Conservation (phyloP, 192 early-diverging fungal genomes). For the Kickxella alabastrina region DNA sequence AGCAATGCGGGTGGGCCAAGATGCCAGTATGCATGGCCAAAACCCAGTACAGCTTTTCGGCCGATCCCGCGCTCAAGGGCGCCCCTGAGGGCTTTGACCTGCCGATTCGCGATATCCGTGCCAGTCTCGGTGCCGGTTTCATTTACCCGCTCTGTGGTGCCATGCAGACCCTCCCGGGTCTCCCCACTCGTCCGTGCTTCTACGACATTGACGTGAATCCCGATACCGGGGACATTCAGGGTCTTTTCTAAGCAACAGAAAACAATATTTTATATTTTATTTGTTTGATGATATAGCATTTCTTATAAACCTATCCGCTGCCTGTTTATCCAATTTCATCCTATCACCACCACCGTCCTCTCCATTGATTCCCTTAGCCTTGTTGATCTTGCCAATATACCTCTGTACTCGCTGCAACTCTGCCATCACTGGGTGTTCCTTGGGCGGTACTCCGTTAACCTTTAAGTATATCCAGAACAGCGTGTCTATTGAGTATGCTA, state of each 20-base stretch:
- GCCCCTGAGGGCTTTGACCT: constrained; percentile 90
- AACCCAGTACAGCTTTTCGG: constrained; percentile 91
- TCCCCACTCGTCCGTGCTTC: constrained; percentile 94
- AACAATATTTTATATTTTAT: neutral
- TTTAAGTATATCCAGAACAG: constrained; percentile 55
- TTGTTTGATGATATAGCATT: constrained; percentile 25
- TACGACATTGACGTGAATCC: constrained; percentile 92
- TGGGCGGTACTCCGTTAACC: constrained; percentile 53
- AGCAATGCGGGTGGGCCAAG: constrained; percentile 76
- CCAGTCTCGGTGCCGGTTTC: constrained; percentile 95
- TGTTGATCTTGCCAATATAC: constrained; percentile 52
- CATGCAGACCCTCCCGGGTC: constrained; percentile 98
- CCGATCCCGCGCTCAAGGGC: constrained; percentile 87
- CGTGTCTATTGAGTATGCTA: constrained; percentile 57
- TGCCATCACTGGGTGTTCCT: constrained; percentile 55
- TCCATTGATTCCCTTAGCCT: constrained; percentile 29
- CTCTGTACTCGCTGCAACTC: constrained; percentile 51
- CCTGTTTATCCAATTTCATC: constrained; percentile 51
- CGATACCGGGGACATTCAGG: constrained; percentile 77
- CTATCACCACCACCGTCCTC: constrained; percentile 8
- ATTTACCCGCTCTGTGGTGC: constrained; percentile 92
- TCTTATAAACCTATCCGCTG: constrained; percentile 52
- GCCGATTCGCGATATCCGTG: constrained; percentile 92
- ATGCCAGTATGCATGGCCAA: constrained; percentile 99
- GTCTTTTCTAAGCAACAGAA: constrained; percentile 68